Evolutionary conservation across 257 asterid genomes (phyloP).

Genomic region (Solanum commersonii): DNA sequence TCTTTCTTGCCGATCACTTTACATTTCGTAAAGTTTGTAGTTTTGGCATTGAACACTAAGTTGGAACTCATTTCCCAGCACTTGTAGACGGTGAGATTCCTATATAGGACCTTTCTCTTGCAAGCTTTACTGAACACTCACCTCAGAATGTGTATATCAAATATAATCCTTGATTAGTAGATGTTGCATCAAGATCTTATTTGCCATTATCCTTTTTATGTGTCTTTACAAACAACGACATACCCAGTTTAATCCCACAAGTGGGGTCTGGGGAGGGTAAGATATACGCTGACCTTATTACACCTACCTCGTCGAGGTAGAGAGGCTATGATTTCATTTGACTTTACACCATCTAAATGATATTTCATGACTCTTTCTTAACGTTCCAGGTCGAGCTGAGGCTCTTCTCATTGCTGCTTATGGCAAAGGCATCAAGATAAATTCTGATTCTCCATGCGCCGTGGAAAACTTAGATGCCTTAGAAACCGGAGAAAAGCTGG

Average conservation of each 20-base stretch:
- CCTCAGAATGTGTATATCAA: not conserved
- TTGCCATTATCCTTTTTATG: not conserved
- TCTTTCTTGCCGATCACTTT: not conserved
- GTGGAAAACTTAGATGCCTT: slow-evolving; percentile 10
- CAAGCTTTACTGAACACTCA: not conserved
- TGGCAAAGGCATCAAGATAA: slow-evolving; percentile 53
- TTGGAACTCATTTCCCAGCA: not conserved
- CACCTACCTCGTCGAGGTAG: not conserved
- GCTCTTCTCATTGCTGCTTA: slow-evolving; percentile 85
- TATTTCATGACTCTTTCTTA: not conserved
- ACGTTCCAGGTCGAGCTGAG: slow-evolving; percentile 74
- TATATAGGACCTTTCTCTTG: not conserved
- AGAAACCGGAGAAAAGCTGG: not conserved
- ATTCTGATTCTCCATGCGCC: slow-evolving; percentile 11
- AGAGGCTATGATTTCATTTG: not conserved
- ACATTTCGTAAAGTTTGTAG: not conserved
- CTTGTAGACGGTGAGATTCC: not conserved
- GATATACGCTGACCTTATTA: not conserved
- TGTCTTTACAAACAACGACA: not conserved
- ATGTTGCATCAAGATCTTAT: not conserved
- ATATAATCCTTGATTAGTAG: not conserved
- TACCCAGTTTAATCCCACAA: not conserved
- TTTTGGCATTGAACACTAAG: not conserved
- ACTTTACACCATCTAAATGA: not conserved
- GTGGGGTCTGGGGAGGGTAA: not conserved